Evolutionary conservation across 2,329 filamentous ascomycete genomes (phyloP).

Genomic region (Penicillium oxalicum): DNA sequence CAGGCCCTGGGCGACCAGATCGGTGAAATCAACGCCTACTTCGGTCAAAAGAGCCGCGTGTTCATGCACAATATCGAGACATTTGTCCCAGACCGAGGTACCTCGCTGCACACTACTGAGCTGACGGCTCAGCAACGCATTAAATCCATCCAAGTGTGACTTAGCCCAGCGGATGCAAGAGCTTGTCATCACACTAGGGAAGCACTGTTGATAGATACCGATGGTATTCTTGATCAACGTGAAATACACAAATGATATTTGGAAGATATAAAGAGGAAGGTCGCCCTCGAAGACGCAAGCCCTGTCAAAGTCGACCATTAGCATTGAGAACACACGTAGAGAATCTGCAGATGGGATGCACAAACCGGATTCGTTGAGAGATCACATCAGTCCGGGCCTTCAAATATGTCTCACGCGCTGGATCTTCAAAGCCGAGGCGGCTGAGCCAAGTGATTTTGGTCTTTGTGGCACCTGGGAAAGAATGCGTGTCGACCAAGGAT

Average conservation of each 20-base stretch:
- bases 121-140: slow-evolving; percentile 72
- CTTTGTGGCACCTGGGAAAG: slow-evolving; percentile 69
- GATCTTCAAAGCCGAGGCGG: slow-evolving; percentile 81
- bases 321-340: background rate
- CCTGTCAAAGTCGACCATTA: slow-evolving; percentile 42
- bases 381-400: slow-evolving; percentile 71
- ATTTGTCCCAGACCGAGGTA: slow-evolving; percentile 73
- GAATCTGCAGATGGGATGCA: slow-evolving; percentile 4
- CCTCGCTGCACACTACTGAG: slow-evolving; percentile 75
- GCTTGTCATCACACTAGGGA: slow-evolving; percentile 80
- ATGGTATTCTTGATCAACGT: slow-evolving; percentile 91
- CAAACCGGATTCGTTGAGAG: slow-evolving; percentile 73
- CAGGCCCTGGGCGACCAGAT: slow-evolving; percentile 62
- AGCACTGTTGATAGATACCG: slow-evolving; percentile 78
- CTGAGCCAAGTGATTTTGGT: slow-evolving; percentile 79
- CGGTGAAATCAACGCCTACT: slow-evolving; percentile 84
- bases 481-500: slow-evolving; percentile 70
- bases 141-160: slow-evolving; percentile 86
- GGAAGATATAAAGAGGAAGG: slow-evolving; percentile 87
- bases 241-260: slow-evolving; percentile 93
- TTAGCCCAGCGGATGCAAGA: slow-evolving; percentile 99
- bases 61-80: slow-evolving; percentile 72
- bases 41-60: slow-evolving; percentile 76
- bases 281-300: slow-evolving; percentile 95
- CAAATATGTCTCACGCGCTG: slow-evolving; percentile 80